Evolutionary conservation across 179 eudicot genomes (phyloP).

Genomic region (Pouteria campechiana): DNA sequence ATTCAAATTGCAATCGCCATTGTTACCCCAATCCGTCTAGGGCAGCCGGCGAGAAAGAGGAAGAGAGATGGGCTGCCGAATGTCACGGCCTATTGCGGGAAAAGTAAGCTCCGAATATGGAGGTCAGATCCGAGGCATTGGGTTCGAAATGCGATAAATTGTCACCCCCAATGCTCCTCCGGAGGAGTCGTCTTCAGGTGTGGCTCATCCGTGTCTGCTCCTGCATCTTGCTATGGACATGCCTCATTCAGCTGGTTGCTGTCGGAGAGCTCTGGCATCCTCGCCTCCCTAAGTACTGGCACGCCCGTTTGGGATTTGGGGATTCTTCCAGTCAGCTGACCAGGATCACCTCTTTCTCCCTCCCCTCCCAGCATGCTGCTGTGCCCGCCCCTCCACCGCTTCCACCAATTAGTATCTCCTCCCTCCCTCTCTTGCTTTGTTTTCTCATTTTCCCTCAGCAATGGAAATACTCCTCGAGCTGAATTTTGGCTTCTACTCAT

Average conservation of each 20-base stretch:
- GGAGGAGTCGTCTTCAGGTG: conserved; percentile 61
- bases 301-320: too few species aligned
- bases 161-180: conserved; percentile 21
- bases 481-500: too few species aligned
- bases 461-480: too few species aligned
- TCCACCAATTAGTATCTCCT: conserved; percentile 50
- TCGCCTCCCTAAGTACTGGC: too few species aligned
- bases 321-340: conserved; percentile 26
- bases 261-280: conserved; percentile 84
- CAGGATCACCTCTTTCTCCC: conserved; percentile 10
- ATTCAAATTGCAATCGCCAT: too few species aligned
- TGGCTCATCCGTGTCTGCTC: conserved; percentile 86
- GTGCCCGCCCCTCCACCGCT: conserved; percentile 19
- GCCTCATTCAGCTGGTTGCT: conserved; percentile 81
- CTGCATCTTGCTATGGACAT: conserved; percentile 86
- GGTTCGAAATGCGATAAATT: conserved; percentile 39
- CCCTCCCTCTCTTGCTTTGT: neutral
- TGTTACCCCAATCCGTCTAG: too few species aligned
- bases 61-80: too few species aligned
- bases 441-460: too few species aligned
- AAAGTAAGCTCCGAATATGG: too few species aligned
- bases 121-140: conserved; percentile 60
- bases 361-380: conserved; percentile 4
- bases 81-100: too few species aligned
- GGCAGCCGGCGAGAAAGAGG: too few species aligned